Evolutionary conservation across 2,329 filamentous ascomycete genomes (phyloP), one percentile per base, ranked within the genome.

Genomic region (Fragosphaeria purpurea): DNA sequence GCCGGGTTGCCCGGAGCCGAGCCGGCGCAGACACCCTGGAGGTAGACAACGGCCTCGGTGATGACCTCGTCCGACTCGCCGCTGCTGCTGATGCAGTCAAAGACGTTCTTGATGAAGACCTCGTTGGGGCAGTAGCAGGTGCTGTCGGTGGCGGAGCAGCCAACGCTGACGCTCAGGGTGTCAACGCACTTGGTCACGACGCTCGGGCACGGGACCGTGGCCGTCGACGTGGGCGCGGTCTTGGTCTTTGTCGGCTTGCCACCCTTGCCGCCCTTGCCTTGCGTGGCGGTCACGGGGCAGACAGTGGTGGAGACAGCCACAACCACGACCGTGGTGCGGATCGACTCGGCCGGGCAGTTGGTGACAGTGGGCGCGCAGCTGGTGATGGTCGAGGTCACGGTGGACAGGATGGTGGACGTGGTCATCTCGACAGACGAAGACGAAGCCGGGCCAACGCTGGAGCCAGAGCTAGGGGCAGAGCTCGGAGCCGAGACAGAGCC

Each of bases 221-320:
- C 72, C 53, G 51, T 54, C 37, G 54, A 43, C 42, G 48, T 34
- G 12, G 35, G 48, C 46, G 57, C 54, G 51, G 54, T 57, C 41
- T 53, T 37, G 22, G 53, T 37, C 37, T 34, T 52, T 35, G 62
- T 53, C 40, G 61, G 63, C 40, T 67, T 69, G 35, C 35, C 35
- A 22, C 22, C 22, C 22, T 22, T 22, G 22, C 22, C 22, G 22
- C 22, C 22, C 7, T 37, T 7, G 11, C 35, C 35, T 57, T 69
- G 61, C 41, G 74, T 78, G 68, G 73, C 73, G n/a, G 76, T 79
- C 53, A 79, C 75, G 30, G 76, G 78, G 72, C 77, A 81, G 61
- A 82, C 62, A 41, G 79, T 83, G 55, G 80, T 83, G 47, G 74
- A 76, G 46, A 80, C 59, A 44, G 78, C 65, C 53, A 83, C 62